Percentiles rank a stretch among this genome's conserved stretches.
Conservation (phyloP, 768 basidiomycete genomes). For the Cyclocybe cylindracea region DNA sequence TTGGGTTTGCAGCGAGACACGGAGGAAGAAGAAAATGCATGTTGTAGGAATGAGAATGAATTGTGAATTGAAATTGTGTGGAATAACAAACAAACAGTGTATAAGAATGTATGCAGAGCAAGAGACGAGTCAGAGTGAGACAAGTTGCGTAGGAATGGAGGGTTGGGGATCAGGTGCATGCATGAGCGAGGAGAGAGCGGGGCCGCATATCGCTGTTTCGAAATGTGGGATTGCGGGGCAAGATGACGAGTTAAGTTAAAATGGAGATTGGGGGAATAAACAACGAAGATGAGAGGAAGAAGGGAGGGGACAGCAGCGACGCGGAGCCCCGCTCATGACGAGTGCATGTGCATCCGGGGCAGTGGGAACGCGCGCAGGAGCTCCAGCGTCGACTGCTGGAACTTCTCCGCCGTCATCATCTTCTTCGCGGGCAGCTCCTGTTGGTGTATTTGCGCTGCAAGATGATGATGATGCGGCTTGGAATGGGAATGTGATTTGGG, state of each 20-base stretch:
- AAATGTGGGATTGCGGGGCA: background rate
- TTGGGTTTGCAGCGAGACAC: no score
- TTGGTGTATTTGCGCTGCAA: no score
- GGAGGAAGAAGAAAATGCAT: no score
- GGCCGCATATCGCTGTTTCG: background rate
- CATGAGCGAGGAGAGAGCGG: no score
- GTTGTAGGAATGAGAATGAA: no score
- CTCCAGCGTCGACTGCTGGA: conserved; percentile 42
- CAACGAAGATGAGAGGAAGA: background rate
- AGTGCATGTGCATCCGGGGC: conserved; percentile 32
- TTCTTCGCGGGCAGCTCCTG: conserved; percentile 8
- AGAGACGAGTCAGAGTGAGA: no score
- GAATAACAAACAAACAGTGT: no score
- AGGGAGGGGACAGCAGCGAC: conserved; percentile 1
- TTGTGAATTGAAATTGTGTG: no score
- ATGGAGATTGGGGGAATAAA: background rate
- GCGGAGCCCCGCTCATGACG: conserved; percentile 14
- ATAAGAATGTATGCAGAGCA: no score
- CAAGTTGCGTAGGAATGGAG: background rate
- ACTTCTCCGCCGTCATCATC: conserved; percentile 18
- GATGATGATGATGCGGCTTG: no score
- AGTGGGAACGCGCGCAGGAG: conserved; percentile 51
- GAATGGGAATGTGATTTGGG: background rate
- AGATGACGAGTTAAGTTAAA: conserved; percentile 1
- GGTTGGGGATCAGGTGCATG: no score